Percentiles rank a stretch among this genome's conserved stretches.
Conservation (phyloP, 805 yeast species). For the Yamadazyma paraphyllophila region DNA sequence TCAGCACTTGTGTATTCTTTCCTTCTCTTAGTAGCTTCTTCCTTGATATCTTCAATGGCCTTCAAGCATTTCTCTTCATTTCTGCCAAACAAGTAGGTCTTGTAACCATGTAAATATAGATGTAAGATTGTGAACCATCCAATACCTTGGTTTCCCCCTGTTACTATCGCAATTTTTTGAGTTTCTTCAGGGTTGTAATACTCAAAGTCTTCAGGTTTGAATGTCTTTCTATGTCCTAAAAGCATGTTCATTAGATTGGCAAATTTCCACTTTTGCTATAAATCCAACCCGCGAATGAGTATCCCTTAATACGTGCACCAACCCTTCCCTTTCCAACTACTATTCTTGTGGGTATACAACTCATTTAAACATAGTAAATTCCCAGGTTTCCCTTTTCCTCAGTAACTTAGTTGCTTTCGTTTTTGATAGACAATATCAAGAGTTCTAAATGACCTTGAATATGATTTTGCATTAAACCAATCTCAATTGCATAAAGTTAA, state of each 20-base stretch:
- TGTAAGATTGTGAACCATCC: constrained; percentile 41
- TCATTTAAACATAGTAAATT: no score
- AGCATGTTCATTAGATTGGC: neutral
- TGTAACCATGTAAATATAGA: constrained; percentile 39
- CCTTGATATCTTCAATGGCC: constrained; percentile 32
- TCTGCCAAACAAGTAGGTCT: constrained; percentile 37
- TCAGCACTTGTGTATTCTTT: constrained; percentile 7
- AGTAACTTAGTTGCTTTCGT: no score
- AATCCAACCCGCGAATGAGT: no score
- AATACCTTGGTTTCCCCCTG: constrained; percentile 42
- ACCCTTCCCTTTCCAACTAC: no score
- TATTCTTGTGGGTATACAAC: no score
- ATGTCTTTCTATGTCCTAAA: neutral
- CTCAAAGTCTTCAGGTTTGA: constrained; percentile 9
- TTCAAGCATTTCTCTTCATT: constrained; percentile 27
- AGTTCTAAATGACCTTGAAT: no score
- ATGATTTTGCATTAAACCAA: no score
- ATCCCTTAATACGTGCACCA: no score
- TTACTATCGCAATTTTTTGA: constrained; percentile 31
- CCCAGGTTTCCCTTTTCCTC: no score
- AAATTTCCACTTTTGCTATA: neutral
- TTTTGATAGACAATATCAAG: no score
- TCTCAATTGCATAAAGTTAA: no score
- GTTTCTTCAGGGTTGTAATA: constrained; percentile 27
- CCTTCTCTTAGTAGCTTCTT: constrained; percentile 29